These are phyloP conservation scores for Neurospora crassa DNA, from an alignment of 2,329 filamentous ascomycete genomes.

Conservation along the genomic window DNA sequence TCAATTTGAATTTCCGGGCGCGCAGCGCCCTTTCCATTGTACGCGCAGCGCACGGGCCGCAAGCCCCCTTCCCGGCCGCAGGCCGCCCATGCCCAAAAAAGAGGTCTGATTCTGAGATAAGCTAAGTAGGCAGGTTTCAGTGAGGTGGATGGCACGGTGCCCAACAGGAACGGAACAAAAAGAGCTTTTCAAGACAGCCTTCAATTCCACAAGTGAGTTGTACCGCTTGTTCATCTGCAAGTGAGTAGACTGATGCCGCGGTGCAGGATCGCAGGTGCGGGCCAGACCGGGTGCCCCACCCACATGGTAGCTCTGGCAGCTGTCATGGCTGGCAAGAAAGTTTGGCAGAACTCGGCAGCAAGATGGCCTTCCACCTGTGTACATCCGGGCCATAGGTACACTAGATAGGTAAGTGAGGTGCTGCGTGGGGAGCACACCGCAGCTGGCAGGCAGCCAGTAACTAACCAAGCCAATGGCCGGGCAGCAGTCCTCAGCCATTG, in stretches of 20 bases:
- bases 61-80: too few relatives aligned
- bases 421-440: background rate
- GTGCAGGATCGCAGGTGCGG: background rate
- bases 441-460: background rate
- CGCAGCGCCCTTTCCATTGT: too few relatives aligned
- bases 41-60: too few relatives aligned
- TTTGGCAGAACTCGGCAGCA: background rate
- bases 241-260: background rate
- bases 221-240: background rate
- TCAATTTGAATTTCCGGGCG: too few relatives aligned
- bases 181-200: background rate
- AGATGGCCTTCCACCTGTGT: background rate
- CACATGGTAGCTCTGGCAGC: background rate
- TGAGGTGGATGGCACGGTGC: background rate
- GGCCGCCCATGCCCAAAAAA: too few relatives aligned
- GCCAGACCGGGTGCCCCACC: background rate
- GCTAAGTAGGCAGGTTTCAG: background rate
- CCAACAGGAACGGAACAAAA: background rate
- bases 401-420: background rate
- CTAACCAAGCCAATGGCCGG: conserved; percentile 1
- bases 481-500: conserved; percentile 10
- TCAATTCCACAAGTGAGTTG: background rate
- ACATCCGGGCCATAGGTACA: too few relatives aligned
- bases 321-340: background rate
- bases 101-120: too few relatives aligned